These are phyloP conservation scores for Ogataea zsoltii DNA, from an alignment of 805 yeast genomes.

Conservation along the genomic window DNA sequence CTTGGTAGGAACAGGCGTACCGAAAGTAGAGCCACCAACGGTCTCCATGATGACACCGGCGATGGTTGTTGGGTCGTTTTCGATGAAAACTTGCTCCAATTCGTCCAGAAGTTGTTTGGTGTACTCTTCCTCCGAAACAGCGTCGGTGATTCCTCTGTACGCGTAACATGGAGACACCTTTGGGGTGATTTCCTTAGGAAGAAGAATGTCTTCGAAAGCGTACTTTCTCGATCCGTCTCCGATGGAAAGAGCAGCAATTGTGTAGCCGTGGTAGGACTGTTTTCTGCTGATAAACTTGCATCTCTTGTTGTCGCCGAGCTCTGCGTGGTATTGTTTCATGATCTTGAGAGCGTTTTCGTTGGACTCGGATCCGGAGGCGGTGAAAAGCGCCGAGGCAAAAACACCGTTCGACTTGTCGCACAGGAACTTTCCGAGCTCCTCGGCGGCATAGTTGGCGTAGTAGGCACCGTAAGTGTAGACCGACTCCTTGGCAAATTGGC, in stretches of 20 bases:
- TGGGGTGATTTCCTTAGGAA: slow-evolving; percentile 27
- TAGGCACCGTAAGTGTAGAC: slow-evolving; percentile 38
- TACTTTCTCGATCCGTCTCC: slow-evolving; percentile 39
- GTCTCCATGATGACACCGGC: slow-evolving; percentile 47
- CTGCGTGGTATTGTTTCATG: slow-evolving; percentile 50
- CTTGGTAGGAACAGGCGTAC: slow-evolving; percentile 45
- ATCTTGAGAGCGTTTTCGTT: slow-evolving; percentile 78
- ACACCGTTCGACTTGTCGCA: slow-evolving; percentile 39
- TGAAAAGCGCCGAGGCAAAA: slow-evolving; percentile 43
- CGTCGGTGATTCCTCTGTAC: slow-evolving; percentile 30
- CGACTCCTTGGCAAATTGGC: slow-evolving; percentile 35
- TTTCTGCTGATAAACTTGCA: slow-evolving; percentile 44
- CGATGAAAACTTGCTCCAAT: slow-evolving; percentile 43
- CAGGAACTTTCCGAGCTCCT: slow-evolving; percentile 45
- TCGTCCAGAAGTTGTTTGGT: slow-evolving; percentile 38
- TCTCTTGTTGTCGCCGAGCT: slow-evolving; percentile 41
- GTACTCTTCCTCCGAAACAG: slow-evolving; percentile 43
- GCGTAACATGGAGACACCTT: slow-evolving; percentile 37
- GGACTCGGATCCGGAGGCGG: slow-evolving; percentile 75
- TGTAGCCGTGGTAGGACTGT: slow-evolving; percentile 50
- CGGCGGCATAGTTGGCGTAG: slow-evolving; percentile 41
- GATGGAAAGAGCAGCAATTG: slow-evolving; percentile 45
- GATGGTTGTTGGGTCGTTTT: slow-evolving; percentile 45
- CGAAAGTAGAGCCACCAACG: slow-evolving; percentile 47
- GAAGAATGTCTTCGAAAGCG: slow-evolving; percentile 33